Percentiles rank a stretch among this genome's conserved stretches.
Evolutionary conservation across 169 alveolate genomes (phyloP).

Genomic region (Babesia divergens): DNA sequence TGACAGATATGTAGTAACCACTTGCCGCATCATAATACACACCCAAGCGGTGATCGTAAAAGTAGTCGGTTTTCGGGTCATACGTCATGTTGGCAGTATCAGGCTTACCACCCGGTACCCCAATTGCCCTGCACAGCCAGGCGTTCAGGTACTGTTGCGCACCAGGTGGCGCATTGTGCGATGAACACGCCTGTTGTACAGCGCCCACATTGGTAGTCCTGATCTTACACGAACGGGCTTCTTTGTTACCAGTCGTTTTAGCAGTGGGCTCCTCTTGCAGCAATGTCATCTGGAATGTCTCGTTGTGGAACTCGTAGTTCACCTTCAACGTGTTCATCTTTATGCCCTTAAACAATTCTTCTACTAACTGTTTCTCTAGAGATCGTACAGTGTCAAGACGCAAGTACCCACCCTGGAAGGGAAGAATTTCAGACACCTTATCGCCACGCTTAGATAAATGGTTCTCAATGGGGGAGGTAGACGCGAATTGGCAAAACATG

Average conservation of each 20-base stretch:
- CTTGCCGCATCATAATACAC: conserved; percentile 72
- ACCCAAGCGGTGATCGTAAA: conserved; percentile 39
- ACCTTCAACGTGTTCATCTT: conserved; percentile 26
- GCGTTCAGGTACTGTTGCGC: conserved; percentile 3
- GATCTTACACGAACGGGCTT: conserved; percentile 24
- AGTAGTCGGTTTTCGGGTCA: conserved; percentile 46
- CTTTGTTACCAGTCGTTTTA: conserved; percentile 8
- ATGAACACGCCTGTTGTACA: not conserved
- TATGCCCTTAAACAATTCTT: conserved; percentile 35
- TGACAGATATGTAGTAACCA: conserved; percentile 69
- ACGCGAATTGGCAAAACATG: conserved; percentile 39
- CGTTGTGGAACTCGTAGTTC: conserved; percentile 24
- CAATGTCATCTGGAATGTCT: not conserved
- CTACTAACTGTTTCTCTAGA: conserved; percentile 61
- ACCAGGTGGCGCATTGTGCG: conserved; percentile 25
- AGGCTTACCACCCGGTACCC: conserved; percentile 42
- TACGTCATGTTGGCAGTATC: conserved; percentile 36
- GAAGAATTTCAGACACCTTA: conserved; percentile 12
- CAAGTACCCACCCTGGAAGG: conserved; percentile 15
- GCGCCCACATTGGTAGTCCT: conserved; percentile 35
- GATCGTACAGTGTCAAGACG: conserved; percentile 45
- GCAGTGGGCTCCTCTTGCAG: conserved; percentile 13
- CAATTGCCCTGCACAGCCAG: conserved; percentile 35
- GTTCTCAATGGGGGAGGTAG: not conserved
- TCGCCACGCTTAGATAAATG: conserved; percentile 18